Evolutionary conservation across 2,329 filamentous ascomycete genomes (phyloP).

Genomic region (Dactylellina leptospora): DNA sequence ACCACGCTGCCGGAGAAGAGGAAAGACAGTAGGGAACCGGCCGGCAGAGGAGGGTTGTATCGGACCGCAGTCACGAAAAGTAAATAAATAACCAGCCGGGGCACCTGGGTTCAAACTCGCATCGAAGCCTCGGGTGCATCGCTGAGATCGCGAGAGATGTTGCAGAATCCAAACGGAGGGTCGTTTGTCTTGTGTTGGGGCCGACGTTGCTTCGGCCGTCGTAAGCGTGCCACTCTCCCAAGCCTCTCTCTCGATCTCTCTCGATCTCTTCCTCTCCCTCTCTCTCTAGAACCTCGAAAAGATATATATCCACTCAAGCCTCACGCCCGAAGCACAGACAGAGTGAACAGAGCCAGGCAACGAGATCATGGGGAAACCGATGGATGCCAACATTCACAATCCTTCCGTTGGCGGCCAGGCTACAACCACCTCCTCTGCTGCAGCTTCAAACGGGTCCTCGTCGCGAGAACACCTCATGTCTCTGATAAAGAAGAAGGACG

Average conservation of each 20-base stretch:
- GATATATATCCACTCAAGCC: slow-evolving; percentile 26
- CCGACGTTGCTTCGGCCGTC: slow-evolving; percentile 6
- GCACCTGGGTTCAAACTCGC: neutral
- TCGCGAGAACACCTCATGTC: slow-evolving; percentile 54
- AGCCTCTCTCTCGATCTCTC: slow-evolving; percentile 11
- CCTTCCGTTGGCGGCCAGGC: slow-evolving; percentile 51
- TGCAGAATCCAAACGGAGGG: too few relatives aligned
- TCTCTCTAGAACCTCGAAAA: slow-evolving; percentile 50
- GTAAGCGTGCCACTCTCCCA: slow-evolving; percentile 20
- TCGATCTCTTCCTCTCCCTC: neutral
- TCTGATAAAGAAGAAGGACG: slow-evolving; percentile 72
- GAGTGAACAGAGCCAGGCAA: slow-evolving; percentile 1
- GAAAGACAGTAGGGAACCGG: too few relatives aligned
- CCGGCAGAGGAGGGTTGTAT: neutral
- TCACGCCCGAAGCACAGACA: slow-evolving; percentile 12
- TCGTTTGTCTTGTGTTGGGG: slow-evolving; percentile 26
- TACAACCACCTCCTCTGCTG: slow-evolving; percentile 42
- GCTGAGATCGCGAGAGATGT: neutral
- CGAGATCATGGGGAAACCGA: slow-evolving; percentile 43
- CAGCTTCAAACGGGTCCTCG: slow-evolving; percentile 42
- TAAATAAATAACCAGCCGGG: neutral
- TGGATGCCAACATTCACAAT: slow-evolving; percentile 50
- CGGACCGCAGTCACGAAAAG: neutral
- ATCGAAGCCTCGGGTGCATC: neutral
- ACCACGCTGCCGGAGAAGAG: neutral